Conservation (phyloP, 192 early-diverging fungal genomes). For the Coemansia sp. region DNA sequence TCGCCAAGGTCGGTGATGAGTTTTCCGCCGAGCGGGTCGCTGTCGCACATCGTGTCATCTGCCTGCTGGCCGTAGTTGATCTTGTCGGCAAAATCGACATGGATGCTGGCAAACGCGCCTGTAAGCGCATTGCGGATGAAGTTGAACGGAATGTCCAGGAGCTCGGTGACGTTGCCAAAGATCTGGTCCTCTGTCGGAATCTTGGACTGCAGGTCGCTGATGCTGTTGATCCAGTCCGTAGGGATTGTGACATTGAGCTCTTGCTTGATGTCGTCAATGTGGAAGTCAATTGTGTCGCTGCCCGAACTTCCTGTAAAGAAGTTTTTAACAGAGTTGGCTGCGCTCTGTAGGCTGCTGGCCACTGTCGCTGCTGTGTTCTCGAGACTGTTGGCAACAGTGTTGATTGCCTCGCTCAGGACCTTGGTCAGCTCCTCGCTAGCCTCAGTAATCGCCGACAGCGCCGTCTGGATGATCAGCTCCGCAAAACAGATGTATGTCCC, state of each 20-base stretch:
- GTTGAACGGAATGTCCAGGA: constrained; percentile 44
- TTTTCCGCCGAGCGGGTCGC: constrained; percentile 29
- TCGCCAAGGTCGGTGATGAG: constrained; percentile 22
- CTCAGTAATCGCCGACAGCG: constrained; percentile 22
- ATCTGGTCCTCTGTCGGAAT: constrained; percentile 47
- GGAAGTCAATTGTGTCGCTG: constrained; percentile 12
- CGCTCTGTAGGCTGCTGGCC: constrained; percentile 13
- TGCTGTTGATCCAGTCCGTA: constrained; percentile 38
- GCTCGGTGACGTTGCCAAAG: constrained; percentile 36
- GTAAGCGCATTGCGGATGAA: constrained; percentile 24
- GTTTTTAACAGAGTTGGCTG: constrained; percentile 16
- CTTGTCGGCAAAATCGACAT: constrained; percentile 20
- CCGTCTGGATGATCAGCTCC: constrained; percentile 42
- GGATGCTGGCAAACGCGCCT: constrained; percentile 13
- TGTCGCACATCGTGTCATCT: constrained; percentile 22
- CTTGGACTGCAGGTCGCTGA: constrained; percentile 21
- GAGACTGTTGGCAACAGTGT: constrained; percentile 22
- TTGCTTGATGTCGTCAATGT: constrained; percentile 28
- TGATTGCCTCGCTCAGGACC: constrained; percentile 27
- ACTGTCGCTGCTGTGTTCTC: constrained; percentile 27
- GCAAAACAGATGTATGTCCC: constrained; percentile 49
- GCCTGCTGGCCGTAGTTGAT: constrained; percentile 21
- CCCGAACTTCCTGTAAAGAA: constrained; percentile 24
- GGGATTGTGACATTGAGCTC: constrained; percentile 33
- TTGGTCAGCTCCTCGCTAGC: constrained; percentile 31